Evolutionary conservation across 176 grass and related monocot genomes (phyloP), one percentile per base, ranked within the genome.

Genomic region (Bolboschoenus planiculmis): DNA sequence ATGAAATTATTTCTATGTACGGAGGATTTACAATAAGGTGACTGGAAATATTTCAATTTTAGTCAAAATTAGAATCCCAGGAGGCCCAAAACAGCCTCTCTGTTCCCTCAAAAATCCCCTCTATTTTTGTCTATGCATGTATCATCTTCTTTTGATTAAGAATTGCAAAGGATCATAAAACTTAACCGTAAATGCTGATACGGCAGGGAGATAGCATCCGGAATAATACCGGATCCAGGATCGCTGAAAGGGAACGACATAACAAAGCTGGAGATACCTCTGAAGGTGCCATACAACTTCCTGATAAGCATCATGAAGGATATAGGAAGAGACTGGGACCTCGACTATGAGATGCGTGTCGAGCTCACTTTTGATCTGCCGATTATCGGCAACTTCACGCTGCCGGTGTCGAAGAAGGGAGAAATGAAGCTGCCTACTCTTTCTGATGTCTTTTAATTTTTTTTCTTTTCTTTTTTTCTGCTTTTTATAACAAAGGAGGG

Each of bases 391-490:
- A 92, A 84, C 84, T 87, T 95, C 82, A 95, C 82, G n/a, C 67
- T 92, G 56, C 90, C 90, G 47, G 83, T 95, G 75, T 90, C 88
- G 84, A 92, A 90, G 90, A 86, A 88, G 47, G 93, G 93, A 50
- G 88, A 95, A 48, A 44, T 95, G 81, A 92, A 92, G 88, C 88
- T 95, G 47, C 93, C 93, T 4, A 95, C 93, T 0, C 87, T 95
- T 59, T 90, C 90, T 62, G 54, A 67, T 81, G 1, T 95, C 9
- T 95, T 95, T 56, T 94, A 78, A 21, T 58, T 11, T 27, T 24
- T 31, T 33, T 48, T 18, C 34, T 29, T 4, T 56, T 11, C 1
- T 78, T 55, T 8, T 35, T 3, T 10, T 34, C 16, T 14, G 0
- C 1, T 36, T 65, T 70, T 21, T 70, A 2, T 68, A 21, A 66